Evolutionary conservation across 2,329 filamentous ascomycete genomes (phyloP).

Genomic region (Blumeria graminis): DNA sequence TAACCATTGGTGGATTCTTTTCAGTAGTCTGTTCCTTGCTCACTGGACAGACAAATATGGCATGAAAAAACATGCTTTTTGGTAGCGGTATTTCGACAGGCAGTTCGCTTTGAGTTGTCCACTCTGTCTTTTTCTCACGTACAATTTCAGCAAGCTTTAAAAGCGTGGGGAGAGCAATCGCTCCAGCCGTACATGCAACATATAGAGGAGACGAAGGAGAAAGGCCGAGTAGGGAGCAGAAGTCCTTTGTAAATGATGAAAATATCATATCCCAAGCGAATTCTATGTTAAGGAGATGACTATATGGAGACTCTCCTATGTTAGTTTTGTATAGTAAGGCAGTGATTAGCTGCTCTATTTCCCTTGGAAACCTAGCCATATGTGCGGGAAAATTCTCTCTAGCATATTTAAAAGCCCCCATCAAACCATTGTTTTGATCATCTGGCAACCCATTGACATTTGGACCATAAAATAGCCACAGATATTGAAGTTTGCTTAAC

Average conservation of each 20-base stretch:
- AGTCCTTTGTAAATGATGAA: constrained; percentile 75
- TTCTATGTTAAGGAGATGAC: constrained; percentile 48
- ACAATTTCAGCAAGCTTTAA: constrained; percentile 76
- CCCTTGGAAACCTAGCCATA: constrained; percentile 45
- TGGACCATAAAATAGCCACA: constrained; percentile 59
- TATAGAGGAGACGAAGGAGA: constrained; percentile 85
- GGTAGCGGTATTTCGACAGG: constrained; percentile 49
- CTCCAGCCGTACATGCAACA: constrained; percentile 73
- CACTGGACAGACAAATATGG: constrained; percentile 93
- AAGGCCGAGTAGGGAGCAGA: constrained; percentile 74
- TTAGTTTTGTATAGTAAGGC: constrained; percentile 63
- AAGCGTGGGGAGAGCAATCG: constrained; percentile 71
- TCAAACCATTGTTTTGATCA: constrained; percentile 28
- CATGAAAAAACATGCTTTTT: constrained; percentile 51
- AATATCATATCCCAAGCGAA: constrained; percentile 64
- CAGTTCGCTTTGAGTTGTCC: constrained; percentile 78
- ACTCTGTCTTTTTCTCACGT: constrained; percentile 74
- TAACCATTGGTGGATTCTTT: constrained; percentile 83
- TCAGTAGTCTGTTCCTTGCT: constrained; percentile 92
- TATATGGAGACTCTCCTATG: constrained; percentile 53
- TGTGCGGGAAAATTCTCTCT: constrained; percentile 51
- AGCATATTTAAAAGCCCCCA: constrained; percentile 53
- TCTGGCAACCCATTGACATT: constrained; percentile 29
- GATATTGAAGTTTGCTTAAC: constrained; percentile 67
- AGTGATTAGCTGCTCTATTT: constrained; percentile 60